Conservation (phyloP, 176 grass and related monocot species). For the Oryza meridionalis region DNA sequence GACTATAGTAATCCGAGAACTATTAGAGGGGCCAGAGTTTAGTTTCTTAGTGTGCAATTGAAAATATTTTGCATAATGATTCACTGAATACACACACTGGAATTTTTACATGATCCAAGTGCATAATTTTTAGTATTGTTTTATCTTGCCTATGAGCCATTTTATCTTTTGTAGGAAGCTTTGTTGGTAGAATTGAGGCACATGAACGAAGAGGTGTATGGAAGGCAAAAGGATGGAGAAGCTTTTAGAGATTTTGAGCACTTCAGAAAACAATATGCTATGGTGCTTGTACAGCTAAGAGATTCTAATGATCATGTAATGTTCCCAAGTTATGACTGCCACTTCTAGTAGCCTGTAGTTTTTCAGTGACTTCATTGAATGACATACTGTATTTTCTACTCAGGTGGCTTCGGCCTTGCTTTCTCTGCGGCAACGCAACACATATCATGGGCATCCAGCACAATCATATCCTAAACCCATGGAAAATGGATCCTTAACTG, state of each 20-base stretch:
- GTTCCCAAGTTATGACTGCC: slow-evolving; percentile 8
- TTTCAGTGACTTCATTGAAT: slow-evolving; percentile 20
- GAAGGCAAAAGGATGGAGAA: slow-evolving; percentile 83
- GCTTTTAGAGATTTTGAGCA: slow-evolving; percentile 77
- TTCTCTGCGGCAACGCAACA: slow-evolving; percentile 86
- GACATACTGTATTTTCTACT: slow-evolving; percentile 34
- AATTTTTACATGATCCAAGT: slow-evolving; percentile 30
- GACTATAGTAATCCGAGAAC: background rate
- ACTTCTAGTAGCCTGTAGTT: slow-evolving; percentile 18
- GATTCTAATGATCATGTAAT: slow-evolving; percentile 94
- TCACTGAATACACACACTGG: slow-evolving; percentile 1
- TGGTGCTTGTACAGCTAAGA: slow-evolving; percentile 91
- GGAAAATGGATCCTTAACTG: slow-evolving; percentile 66
- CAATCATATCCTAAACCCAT: slow-evolving; percentile 56
- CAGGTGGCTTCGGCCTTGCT: slow-evolving; percentile 91
- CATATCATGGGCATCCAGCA: slow-evolving; percentile 59
- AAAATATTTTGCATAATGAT: slow-evolving; percentile 18
- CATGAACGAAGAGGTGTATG: slow-evolving; percentile 97
- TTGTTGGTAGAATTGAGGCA: slow-evolving; percentile 90
- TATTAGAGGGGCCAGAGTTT: background rate
- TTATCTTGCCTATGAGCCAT: slow-evolving; percentile 14
- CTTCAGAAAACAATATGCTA: slow-evolving; percentile 92
- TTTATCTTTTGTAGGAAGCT: slow-evolving; percentile 71
- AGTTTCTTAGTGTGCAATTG: background rate
- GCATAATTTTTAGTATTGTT: slow-evolving; percentile 22